Conservation (phyloP, 768 basidiomycete genomes). For the Tephrocybe sp. region DNA sequence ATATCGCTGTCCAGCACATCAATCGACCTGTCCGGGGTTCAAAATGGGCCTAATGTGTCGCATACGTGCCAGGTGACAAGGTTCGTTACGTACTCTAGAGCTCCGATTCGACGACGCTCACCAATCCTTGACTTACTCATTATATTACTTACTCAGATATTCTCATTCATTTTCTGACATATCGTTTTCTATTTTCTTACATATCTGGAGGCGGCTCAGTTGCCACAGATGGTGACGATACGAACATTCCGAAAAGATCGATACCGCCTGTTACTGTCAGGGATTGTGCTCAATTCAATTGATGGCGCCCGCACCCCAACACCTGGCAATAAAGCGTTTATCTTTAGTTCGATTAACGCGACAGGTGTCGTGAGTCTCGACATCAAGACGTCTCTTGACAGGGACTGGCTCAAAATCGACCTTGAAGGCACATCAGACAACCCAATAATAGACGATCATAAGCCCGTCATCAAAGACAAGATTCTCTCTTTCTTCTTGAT, state of each 20-base stretch:
- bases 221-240: neutral
- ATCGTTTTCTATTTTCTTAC: too few species aligned
- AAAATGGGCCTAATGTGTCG: too few species aligned
- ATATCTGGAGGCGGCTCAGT: neutral
- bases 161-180: too few species aligned
- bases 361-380: neutral
- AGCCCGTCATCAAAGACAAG: neutral
- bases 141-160: too few species aligned
- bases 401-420: neutral
- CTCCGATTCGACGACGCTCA: too few species aligned
- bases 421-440: neutral
- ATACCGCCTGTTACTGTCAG: neutral
- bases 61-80: too few species aligned
- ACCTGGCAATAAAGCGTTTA: neutral
- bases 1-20: too few species aligned
- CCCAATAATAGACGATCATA: neutral
- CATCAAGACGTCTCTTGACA: neutral
- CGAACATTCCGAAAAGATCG: neutral
- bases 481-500: neutral
- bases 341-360: neutral
- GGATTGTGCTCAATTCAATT: neutral
- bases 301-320: neutral
- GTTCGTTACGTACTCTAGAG: too few species aligned
- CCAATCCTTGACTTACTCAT: too few species aligned
- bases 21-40: too few species aligned